Conservation (phyloP, 2,329 filamentous ascomycete genomes). For the Aureobasidium sp. region DNA sequence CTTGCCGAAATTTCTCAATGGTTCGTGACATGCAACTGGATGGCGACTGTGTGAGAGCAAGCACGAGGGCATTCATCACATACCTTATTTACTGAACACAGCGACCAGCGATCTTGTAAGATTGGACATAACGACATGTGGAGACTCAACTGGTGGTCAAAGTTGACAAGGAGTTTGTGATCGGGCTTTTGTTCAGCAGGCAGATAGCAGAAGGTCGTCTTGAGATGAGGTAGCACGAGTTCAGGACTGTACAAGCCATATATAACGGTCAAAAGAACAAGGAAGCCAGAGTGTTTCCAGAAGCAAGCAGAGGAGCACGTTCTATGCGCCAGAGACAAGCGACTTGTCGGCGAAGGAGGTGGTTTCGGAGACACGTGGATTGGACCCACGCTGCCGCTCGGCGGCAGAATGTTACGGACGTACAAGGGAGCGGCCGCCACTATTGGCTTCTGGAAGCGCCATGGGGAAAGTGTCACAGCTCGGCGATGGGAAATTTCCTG, state of each 20-base stretch:
- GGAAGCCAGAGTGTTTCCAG: not conserved
- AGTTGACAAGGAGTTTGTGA: not conserved
- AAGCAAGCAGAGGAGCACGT: not conserved
- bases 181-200: not conserved
- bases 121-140: not conserved
- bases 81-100: not conserved
- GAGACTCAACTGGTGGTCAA: not conserved
- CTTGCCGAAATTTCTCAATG: constrained; percentile 5
- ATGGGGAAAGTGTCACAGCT: not conserved
- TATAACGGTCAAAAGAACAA: not conserved
- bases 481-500: not conserved
- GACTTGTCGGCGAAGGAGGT: not conserved
- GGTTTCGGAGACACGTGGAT: not conserved
- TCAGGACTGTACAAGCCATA: not conserved
- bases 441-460: constrained; percentile 13
- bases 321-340: not conserved
- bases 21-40: not conserved
- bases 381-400: not conserved
- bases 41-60: not conserved
- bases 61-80: not conserved
- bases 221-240: not conserved
- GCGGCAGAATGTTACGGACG: not conserved
- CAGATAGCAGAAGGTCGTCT: not conserved
- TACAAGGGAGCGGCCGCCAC: constrained; percentile 1
- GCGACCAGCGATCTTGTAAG: not conserved